phyloP scores from a whole-genome alignment of 2,329 filamentous ascomycete genomes.

The Claviceps quebecensis region DNA sequence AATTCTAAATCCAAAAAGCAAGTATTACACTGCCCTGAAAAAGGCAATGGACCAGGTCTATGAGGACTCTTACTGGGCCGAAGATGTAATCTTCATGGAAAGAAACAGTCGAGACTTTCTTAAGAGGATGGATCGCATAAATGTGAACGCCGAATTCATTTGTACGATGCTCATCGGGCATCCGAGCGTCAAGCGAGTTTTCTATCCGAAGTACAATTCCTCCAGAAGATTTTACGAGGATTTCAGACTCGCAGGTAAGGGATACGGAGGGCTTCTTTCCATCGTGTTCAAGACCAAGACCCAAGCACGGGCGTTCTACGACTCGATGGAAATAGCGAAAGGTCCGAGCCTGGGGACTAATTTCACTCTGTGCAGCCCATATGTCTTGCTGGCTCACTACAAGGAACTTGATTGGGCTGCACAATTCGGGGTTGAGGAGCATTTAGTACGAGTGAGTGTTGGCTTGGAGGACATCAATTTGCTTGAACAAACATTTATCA shows the following conservation, averaged over 20 bases:
- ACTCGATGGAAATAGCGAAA: slow-evolving; percentile 76
- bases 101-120: slow-evolving; percentile 90
- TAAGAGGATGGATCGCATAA: slow-evolving; percentile 69
- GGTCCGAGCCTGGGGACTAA: slow-evolving; percentile 93
- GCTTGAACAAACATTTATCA: slow-evolving; percentile 48
- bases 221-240: slow-evolving; percentile 64
- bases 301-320: slow-evolving; percentile 71
- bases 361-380: slow-evolving; percentile 85
- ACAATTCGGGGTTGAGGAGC: slow-evolving; percentile 64
- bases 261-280: slow-evolving; percentile 82
- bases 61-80: slow-evolving; percentile 86
- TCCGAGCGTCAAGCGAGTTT: slow-evolving; percentile 56
- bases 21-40: slow-evolving; percentile 59
- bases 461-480: slow-evolving; percentile 67
- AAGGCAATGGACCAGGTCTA: slow-evolving; percentile 48
- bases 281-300: slow-evolving; percentile 59
- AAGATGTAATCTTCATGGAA: slow-evolving; percentile 90
- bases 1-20: slow-evolving; percentile 50
- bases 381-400: slow-evolving; percentile 85
- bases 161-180: slow-evolving; percentile 53
- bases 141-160: slow-evolving; percentile 71
- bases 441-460: slow-evolving; percentile 75
- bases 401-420: slow-evolving; percentile 82
- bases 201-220: slow-evolving; percentile 72
- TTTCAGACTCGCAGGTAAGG: slow-evolving; percentile 57